Percentiles rank a stretch among this genome's conserved stretches.
These are phyloP conservation scores for Eucalyptus microcorys DNA, from an alignment of 345 rosid species.

Conservation along the genomic window DNA sequence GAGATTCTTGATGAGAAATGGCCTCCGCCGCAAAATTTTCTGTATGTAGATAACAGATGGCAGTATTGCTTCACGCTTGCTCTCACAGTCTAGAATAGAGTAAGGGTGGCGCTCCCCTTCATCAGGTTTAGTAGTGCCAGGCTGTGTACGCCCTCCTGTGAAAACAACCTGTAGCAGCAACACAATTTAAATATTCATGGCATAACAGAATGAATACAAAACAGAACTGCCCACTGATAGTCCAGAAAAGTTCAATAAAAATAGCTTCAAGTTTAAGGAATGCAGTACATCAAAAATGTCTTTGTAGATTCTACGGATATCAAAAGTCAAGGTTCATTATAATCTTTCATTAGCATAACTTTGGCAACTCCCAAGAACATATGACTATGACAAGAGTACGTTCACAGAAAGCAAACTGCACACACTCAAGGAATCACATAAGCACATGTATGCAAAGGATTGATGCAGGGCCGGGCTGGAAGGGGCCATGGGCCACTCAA, in stretches of 20 bases:
- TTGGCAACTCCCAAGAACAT: neutral
- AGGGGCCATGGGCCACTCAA: neutral
- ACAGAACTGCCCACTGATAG: neutral
- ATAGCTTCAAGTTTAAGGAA: neutral
- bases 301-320: neutral
- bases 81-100: slow-evolving; percentile 84
- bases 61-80: slow-evolving; percentile 62
- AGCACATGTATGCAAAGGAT: neutral
- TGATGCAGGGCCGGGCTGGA: neutral
- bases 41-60: slow-evolving; percentile 88
- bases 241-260: neutral
- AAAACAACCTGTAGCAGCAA: slow-evolving; percentile 49
- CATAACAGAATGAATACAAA: neutral
- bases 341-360: neutral
- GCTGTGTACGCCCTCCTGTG: slow-evolving; percentile 97
- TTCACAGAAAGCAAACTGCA: neutral
- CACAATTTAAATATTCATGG: neutral
- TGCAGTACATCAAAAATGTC: neutral
- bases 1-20: slow-evolving; percentile 93
- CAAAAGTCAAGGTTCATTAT: neutral
- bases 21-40: slow-evolving; percentile 80
- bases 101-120: slow-evolving; percentile 97
- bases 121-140: slow-evolving; percentile 94
- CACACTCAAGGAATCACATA: neutral
- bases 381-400: neutral